Base-by-base conservation (phyloP, 331 rosid genomes). In the Erythrophleum ivorense region DNA sequence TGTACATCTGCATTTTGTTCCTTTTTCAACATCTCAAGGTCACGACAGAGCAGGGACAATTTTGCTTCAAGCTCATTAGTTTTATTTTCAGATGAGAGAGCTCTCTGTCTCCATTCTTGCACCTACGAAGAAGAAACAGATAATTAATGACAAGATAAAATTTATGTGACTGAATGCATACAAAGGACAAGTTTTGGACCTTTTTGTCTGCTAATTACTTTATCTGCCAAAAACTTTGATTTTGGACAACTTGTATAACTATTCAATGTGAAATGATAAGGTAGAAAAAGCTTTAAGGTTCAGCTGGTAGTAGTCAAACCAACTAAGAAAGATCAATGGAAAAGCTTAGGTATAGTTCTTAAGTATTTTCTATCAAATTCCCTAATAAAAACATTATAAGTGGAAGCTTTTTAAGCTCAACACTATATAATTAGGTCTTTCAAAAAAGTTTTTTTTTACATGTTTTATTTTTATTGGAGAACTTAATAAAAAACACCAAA, bases 91-190 rank as follows among this genome's bases (percentile, higher is more conserved):
- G 89, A 88, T 57, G 91, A 82, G 3, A 84, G 75, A 48, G 98
- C 97, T 79, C 84, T 91, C 74, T 92, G 74, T 84, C 73, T 95
- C 99, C 99, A 95, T 79, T 95, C 97, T 84, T 91, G 93, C 78
- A 89, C 93, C 99, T 95, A 71, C 29, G 65, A 62, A 79, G 19
- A 46, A 43, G 41, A 46, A 77, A 76, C 15, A 50, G 0, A 50
- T 75, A 29, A 78, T 65, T 46, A 77, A 9, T 24, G 36, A 7
- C 71, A 40, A 33, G 19, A 55, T 60, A 15, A 66, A 71, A 11
- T 6, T 24, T 15, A 1, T 2, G 45, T 33, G 12, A 76, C 31
- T 59, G 9, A 52, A 75, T 78, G 43, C 31, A 40, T 18, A 49
- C 18, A 1, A 4, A 36, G 40, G 29, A 24, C 40, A 36, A 36